Base-by-base conservation (phyloP, 2,329 filamentous ascomycete species). In the Waltergamsia citrina region DNA sequence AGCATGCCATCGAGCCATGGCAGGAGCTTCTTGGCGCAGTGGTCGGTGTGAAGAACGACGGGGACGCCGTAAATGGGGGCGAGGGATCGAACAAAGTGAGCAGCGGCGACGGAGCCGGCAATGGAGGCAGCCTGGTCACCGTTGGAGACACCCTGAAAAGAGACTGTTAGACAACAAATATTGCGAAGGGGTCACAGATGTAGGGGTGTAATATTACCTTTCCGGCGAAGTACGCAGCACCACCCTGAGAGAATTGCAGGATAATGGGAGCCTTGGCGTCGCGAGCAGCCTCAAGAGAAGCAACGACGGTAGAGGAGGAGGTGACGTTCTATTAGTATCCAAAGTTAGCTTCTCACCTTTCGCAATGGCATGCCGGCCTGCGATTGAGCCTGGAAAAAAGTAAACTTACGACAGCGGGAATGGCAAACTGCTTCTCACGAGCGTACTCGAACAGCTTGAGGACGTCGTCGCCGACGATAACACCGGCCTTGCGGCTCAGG, bases 21-120 rank as follows among this genome's bases (percentile, higher is more conserved):
- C 38, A 96, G 80, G 39, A 96, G 85, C 81, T 96, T 96, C 84
- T 96, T 96, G 59, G 92, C 90, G 67, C 90, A 94, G 74, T 96
- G 92, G 63, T 98, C 92, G 58, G 90, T 93, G 78, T 95, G 88
- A 40, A 96, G 79, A 51, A 96, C 71, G 49, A 94, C 86, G 53
- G 90, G 90, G 46, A 96, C 69, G 49, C 81, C 86, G 66, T 98
- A 98, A 49, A 74, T 50, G 41, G 90, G 85, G 34, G 92, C 86
- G 52, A 96, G 67, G 47, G 83, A 70, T 56, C 88, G 85, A 68
- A 95, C 86, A 72, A 85, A 96, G 70, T 94, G 85, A 49, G 92
- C 92, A 50, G 75, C 88, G 43, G 92, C 88, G 45, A 96, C 65
- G 58, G 85, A 71, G 59, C 92, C 92, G 38, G 81, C 80, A 56